phyloP scores from a whole-genome alignment of 1,139 yeast species.

The Hansenula lynferdii region DNA sequence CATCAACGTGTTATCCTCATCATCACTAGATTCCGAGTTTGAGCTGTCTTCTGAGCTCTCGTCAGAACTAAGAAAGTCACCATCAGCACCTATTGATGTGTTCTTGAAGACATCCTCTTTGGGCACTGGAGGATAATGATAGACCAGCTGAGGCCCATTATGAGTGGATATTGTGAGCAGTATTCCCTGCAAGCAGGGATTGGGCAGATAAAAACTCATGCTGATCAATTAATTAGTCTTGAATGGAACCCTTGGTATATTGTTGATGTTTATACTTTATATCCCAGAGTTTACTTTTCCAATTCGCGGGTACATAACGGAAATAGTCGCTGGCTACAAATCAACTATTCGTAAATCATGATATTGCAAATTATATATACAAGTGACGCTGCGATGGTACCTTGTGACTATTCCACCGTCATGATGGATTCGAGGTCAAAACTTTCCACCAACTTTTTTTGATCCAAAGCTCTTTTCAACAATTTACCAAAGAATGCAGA shows the following conservation, averaged over 20 bases:
- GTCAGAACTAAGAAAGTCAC: conserved; percentile 17
- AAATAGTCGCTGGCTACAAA: too few relatives aligned
- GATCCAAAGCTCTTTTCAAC: conserved; percentile 42
- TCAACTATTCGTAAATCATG: too few relatives aligned
- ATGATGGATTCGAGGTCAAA: conserved; percentile 50
- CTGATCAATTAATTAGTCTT: neutral
- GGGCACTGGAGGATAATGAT: conserved; percentile 70
- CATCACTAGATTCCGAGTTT: conserved; percentile 21
- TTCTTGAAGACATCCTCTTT: conserved; percentile 39
- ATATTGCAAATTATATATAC: neutral
- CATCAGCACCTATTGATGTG: conserved; percentile 30
- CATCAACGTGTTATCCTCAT: conserved; percentile 12
- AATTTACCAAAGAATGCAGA: conserved; percentile 56
- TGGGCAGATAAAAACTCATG: conserved; percentile 62
- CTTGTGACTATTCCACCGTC: conserved; percentile 35
- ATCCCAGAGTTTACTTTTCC: too few relatives aligned
- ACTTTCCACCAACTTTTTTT: conserved; percentile 39
- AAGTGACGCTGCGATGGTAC: neutral
- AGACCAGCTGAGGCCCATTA: conserved; percentile 84
- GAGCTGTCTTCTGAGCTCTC: conserved; percentile 10
- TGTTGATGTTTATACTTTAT: too few relatives aligned
- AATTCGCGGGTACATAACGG: too few relatives aligned
- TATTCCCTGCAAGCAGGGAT: conserved; percentile 76
- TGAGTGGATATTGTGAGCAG: conserved; percentile 81
- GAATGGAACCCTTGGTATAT: too few relatives aligned